phyloP scores from a whole-genome alignment of 352 stramenopile genomes.

The Aphanomyces stellatus region DNA sequence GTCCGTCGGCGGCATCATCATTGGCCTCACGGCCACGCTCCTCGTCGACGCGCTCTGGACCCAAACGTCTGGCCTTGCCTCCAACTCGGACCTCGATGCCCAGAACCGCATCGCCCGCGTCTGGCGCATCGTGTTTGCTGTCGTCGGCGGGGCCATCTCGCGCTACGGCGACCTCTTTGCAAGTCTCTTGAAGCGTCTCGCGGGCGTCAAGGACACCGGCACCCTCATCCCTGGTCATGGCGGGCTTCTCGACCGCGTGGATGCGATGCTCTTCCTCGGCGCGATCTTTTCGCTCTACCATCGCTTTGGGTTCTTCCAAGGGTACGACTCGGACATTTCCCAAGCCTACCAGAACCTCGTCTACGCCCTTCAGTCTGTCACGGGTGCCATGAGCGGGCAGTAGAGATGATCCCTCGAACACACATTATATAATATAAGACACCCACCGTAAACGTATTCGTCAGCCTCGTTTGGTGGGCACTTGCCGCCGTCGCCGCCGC shows the following conservation, averaged over 20 bases:
- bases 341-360: not conserved
- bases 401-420: not conserved
- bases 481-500: too few relatives aligned
- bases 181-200: conserved; percentile 93
- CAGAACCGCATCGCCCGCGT: not conserved
- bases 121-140: conserved; percentile 48
- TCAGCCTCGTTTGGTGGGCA: too few relatives aligned
- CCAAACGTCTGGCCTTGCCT: not conserved
- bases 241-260: conserved; percentile 92
- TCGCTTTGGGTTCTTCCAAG: not conserved
- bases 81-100: not conserved
- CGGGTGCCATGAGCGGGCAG: not conserved
- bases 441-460: too few relatives aligned
- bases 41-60: conserved; percentile 38
- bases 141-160: conserved; percentile 89
- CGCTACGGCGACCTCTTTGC: conserved; percentile 93
- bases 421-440: too few relatives aligned
- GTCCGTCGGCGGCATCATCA: conserved; percentile 80
- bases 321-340: conserved; percentile 6
- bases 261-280: conserved; percentile 90
- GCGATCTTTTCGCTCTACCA: conserved; percentile 38
- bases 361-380: not conserved
- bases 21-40: conserved; percentile 72
- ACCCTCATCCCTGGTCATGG: conserved; percentile 94
- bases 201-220: conserved; percentile 92